phyloP scores from a whole-genome alignment of 306 rosid species.

The Nissolia schottii region DNA sequence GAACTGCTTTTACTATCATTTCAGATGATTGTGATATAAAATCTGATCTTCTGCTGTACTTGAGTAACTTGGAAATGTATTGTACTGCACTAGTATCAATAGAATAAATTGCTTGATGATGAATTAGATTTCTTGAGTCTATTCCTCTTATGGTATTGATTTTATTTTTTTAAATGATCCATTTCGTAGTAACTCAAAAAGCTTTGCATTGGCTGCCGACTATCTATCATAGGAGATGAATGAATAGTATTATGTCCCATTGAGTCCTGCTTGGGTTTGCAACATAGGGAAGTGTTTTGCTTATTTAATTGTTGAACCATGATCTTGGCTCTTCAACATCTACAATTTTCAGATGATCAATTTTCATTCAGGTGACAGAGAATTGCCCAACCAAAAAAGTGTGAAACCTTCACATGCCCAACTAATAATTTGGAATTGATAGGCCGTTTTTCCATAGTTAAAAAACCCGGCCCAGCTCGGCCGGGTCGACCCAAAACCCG shows the following conservation, averaged over 20 bases:
- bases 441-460: no score
- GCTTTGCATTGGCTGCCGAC: not conserved
- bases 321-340: not conserved
- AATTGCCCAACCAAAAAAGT: not conserved
- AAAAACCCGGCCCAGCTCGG: no score
- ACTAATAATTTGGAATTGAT: slow-evolving; percentile 4
- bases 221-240: not conserved
- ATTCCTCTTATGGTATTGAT: not conserved
- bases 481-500: no score
- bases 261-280: not conserved
- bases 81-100: slow-evolving; percentile 1
- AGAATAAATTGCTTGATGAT: not conserved
- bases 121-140: not conserved
- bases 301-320: not conserved
- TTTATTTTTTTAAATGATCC: not conserved
- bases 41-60: not conserved
- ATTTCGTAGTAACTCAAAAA: not conserved
- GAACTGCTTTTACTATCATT: not conserved
- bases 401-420: not conserved
- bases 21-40: not conserved
- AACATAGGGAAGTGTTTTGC: not conserved
- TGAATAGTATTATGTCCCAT: not conserved
- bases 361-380: not conserved
- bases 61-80: not conserved
- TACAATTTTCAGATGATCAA: not conserved